These are phyloP conservation scores for Lotus japonicus DNA, from an alignment of 306 rosid genomes.

Conservation along the genomic window DNA sequence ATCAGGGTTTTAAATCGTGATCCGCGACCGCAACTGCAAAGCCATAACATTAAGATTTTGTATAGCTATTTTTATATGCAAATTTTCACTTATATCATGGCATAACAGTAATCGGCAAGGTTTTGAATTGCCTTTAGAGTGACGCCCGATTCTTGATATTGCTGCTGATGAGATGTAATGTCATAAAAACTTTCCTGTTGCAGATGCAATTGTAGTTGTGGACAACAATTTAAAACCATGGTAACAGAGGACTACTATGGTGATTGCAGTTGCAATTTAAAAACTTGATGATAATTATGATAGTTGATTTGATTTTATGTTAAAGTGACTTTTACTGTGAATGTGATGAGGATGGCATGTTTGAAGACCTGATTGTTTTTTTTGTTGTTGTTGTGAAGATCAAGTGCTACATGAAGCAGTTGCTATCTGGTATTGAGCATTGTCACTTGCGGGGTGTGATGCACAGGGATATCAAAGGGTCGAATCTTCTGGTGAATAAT, in stretches of 20 bases:
- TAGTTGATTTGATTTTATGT: neutral
- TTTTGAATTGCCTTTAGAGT: too few relatives aligned
- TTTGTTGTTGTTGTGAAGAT: slow-evolving; percentile 43
- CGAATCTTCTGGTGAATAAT: slow-evolving; percentile 84
- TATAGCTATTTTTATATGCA: too few relatives aligned
- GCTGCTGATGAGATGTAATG: too few relatives aligned
- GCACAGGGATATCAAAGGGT: slow-evolving; percentile 93
- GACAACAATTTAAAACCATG: too few relatives aligned
- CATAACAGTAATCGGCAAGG: too few relatives aligned
- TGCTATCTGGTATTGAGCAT: slow-evolving; percentile 78
- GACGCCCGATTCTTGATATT: too few relatives aligned
- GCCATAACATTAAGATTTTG: too few relatives aligned
- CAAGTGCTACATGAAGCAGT: slow-evolving; percentile 82
- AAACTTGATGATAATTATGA: neutral
- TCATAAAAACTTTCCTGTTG: neutral
- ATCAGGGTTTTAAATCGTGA: neutral
- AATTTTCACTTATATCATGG: too few relatives aligned
- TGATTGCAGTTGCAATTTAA: neutral
- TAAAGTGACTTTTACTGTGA: neutral
- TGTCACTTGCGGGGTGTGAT: slow-evolving; percentile 82
- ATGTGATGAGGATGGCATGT: neutral
- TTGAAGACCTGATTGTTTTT: neutral
- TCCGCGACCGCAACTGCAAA: too few relatives aligned
- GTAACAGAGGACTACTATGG: too few relatives aligned
- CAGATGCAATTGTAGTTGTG: neutral